Evolutionary conservation across 495 filamentous ascomycete species (phyloP).

Genomic region (Chaetomium cochliodes): DNA sequence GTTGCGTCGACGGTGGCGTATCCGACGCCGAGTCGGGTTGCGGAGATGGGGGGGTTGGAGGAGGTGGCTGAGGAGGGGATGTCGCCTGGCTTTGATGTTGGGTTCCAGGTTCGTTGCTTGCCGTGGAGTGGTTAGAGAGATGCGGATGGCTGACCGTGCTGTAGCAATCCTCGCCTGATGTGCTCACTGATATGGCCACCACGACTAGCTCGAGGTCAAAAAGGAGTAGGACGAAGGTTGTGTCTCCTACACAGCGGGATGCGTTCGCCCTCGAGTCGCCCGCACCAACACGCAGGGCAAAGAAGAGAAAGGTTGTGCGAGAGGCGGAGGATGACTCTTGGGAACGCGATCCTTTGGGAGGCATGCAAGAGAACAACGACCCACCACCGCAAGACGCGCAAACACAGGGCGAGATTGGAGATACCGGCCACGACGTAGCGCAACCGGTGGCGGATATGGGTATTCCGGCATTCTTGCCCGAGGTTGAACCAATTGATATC

Average conservation of each 20-base stretch:
- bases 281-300: conserved; percentile 15
- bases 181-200: conserved; percentile 21
- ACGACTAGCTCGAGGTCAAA: not conserved
- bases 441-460: not conserved
- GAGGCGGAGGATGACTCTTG: conserved; percentile 5
- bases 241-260: not conserved
- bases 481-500: not conserved
- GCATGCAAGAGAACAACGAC: not conserved
- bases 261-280: conserved; percentile 12
- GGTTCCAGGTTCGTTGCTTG: conserved; percentile 5
- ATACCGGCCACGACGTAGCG: not conserved
- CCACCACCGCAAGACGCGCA: not conserved
- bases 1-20: conserved; percentile 31
- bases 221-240: conserved; percentile 9
- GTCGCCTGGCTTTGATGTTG: not conserved
- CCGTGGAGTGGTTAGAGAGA: not conserved
- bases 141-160: not conserved
- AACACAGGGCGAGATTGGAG: not conserved
- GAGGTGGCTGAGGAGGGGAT: conserved; percentile 10
- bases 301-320: conserved; percentile 16
- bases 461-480: not conserved
- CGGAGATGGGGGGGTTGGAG: conserved; percentile 7
- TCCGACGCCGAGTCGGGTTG: conserved; percentile 30
- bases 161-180: conserved; percentile 27
- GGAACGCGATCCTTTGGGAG: not conserved